Base-by-base conservation (phyloP, 2,329 filamentous ascomycete genomes). In the Trichoderma brevicompactum region DNA sequence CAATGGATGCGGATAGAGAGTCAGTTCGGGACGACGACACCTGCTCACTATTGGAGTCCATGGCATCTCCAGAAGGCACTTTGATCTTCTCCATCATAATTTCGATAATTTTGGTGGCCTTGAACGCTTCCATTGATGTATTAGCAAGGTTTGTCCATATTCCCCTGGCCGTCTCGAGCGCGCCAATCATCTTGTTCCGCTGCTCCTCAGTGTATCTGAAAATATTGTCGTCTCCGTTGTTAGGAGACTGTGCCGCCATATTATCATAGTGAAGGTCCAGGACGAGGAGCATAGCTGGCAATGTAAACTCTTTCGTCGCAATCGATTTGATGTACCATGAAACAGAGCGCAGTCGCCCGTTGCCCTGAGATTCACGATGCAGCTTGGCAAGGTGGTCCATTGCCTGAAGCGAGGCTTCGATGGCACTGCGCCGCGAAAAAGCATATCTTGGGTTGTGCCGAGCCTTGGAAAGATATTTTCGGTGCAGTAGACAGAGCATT, bases 51-150 rank as follows among this genome's bases (percentile, higher is more conserved):
- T 38, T 52, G 32, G 61, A 34, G 13, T 64, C 49, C 40, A 36
- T 48, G 17, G 40, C 17, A 8, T 54, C 40, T 40, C 44, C 36
- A 36, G 15, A 23, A 3, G 75, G 72, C 43, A 73, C 66, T 66
- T 73, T 89, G 62, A 97, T 83, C 76, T 95, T 95, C 38, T 88
- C 84, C 50, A 98, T 79, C 86, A 98, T 93, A 59, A 97, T 88
- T 23, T 88, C 88, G n/a, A 98, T 81, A 28, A 94, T 85, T 48
- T 87, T 87, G 46, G 87, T 87, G 1, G 92, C 94, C 79, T 98
- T 98, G 79, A 89, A 94, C 0, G 94, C 92, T 70, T 98, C 94
- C 79, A 97, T 90, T 1, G 91, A 95, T 28, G 88, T 83, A 63
- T 95, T 89, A 3, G 88, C 86, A 10, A 93, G 81, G 9, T 87